A percentile compares a stretch with the other conserved stretches of the same genome.
Conservation (phyloP, 768 basidiomycete species). For the Suillus cothurnatus region DNA sequence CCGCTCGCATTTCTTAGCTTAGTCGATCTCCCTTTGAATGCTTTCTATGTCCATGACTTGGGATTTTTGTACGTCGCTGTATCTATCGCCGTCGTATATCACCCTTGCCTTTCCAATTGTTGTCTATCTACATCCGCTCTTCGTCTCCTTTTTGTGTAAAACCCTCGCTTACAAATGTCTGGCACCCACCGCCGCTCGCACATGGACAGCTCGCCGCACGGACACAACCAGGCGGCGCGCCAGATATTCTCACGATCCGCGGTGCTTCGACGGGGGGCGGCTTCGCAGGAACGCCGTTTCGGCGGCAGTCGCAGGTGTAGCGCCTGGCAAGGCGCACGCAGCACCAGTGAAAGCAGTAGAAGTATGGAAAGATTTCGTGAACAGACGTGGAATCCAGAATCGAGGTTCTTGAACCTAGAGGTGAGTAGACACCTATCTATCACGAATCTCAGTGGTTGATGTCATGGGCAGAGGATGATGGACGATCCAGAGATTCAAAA, state of each 20-base stretch:
- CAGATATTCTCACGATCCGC: slow-evolving; percentile 63
- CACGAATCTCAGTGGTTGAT: background rate
- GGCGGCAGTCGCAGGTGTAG: slow-evolving; percentile 15
- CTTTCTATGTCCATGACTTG: slow-evolving; percentile 9
- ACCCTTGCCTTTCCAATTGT: slow-evolving; percentile 5
- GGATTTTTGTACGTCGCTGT: slow-evolving; percentile 8
- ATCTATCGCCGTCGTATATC: slow-evolving; percentile 3
- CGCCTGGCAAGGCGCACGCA: slow-evolving; percentile 19
- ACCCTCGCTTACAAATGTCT: slow-evolving; percentile 21
- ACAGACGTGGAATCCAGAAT: slow-evolving; percentile 72
- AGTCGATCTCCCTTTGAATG: slow-evolving; percentile 22
- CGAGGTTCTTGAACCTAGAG: slow-evolving; percentile 78
- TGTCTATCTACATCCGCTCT: slow-evolving; percentile 18
- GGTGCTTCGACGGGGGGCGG: slow-evolving; percentile 63
- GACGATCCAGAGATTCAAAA: slow-evolving; percentile 78
- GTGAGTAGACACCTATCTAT: slow-evolving; percentile 45
- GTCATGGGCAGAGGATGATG: slow-evolving; percentile 62
- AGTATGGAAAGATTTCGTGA: slow-evolving; percentile 75
- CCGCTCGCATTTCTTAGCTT: slow-evolving; percentile 17
- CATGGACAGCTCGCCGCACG: slow-evolving; percentile 44
- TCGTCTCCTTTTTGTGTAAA: slow-evolving; percentile 31
- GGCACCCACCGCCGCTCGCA: slow-evolving; percentile 28
- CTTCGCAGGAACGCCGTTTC: slow-evolving; percentile 62
- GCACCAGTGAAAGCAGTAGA: slow-evolving; percentile 50
- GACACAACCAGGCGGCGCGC: slow-evolving; percentile 37